These are phyloP conservation scores for Aspergillus leporis DNA, from an alignment of 495 filamentous ascomycete species.

Conservation along the genomic window DNA sequence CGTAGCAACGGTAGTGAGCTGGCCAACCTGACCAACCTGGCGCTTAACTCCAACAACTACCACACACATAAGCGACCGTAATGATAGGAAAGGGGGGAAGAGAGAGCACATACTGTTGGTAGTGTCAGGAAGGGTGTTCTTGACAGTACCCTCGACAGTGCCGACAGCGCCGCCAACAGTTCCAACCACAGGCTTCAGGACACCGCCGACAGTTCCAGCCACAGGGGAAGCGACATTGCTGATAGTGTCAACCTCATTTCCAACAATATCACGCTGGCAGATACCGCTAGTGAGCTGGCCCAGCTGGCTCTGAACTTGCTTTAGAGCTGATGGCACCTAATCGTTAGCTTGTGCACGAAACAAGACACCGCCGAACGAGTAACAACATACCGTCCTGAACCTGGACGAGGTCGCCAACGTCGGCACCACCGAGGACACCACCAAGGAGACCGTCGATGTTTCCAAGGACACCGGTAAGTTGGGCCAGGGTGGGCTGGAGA, in stretches of 20 bases:
- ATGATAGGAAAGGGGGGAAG: background rate
- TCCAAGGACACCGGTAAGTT: conserved; percentile 14
- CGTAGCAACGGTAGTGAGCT: conserved; percentile 10
- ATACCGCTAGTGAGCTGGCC: conserved; percentile 7
- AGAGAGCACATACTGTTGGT: conserved; percentile 7
- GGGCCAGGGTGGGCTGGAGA: conserved; percentile 11
- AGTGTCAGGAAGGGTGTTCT: background rate
- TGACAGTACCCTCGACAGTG: conserved; percentile 5
- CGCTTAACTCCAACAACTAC: conserved; percentile 12
- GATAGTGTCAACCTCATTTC: conserved; percentile 3
- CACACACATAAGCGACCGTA: conserved; percentile 5
- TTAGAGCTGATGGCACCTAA: conserved; percentile 2
- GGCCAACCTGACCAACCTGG: conserved; percentile 6
- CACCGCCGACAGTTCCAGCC: conserved; percentile 8
- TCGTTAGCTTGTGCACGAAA: background rate
- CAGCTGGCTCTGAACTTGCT: conserved; percentile 6
- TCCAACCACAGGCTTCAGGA: conserved; percentile 10
- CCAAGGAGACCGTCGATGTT: conserved; percentile 14
- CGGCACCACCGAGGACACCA: conserved; percentile 8
- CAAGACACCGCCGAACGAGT: background rate
- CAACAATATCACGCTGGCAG: conserved; percentile 16
- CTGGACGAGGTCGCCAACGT: conserved; percentile 7
- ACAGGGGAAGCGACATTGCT: conserved; percentile 11
- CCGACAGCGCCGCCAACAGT: conserved; percentile 6
- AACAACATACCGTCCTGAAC: conserved; percentile 15